Evolutionary conservation across 371 early-diverging fungal species (phyloP).

Genomic region (Mortierella sp.): DNA sequence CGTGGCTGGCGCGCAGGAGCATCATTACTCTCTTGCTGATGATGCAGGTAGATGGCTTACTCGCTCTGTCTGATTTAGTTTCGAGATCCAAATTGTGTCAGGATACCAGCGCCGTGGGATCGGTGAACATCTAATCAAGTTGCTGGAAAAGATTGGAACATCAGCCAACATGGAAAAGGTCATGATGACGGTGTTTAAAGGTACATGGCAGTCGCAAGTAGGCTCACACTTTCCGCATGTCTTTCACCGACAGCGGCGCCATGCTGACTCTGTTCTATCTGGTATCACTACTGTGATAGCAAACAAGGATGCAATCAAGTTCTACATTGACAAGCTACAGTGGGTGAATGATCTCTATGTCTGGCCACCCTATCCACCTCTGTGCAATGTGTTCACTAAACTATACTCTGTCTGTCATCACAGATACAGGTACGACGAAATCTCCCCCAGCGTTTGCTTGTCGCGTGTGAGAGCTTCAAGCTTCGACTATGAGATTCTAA

Average conservation of each 20-base stretch:
- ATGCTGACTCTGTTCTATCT: neutral
- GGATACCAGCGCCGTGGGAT: conserved; percentile 60
- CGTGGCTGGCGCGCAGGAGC: no score
- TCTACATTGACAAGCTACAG: conserved; percentile 66
- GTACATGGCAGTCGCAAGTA: conserved; percentile 34
- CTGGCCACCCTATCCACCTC: neutral
- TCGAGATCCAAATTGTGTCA: conserved; percentile 62
- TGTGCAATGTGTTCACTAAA: no score
- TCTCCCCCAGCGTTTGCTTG: conserved; percentile 67
- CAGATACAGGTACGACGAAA: conserved; percentile 69
- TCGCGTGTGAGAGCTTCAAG: conserved; percentile 58
- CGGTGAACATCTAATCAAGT: conserved; percentile 62
- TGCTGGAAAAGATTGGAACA: conserved; percentile 59
- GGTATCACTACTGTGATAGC: conserved; percentile 26
- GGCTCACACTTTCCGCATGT: neutral
- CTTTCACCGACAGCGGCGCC: neutral
- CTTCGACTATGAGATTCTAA: conserved; percentile 71
- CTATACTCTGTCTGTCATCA: neutral
- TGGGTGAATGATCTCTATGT: conserved; percentile 25
- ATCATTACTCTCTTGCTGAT: no score
- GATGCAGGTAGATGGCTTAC: no score
- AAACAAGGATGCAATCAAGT: conserved; percentile 64
- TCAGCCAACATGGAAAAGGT: conserved; percentile 68
- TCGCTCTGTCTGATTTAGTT: no score
- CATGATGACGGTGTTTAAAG: conserved; percentile 75